A percentile compares a stretch with the other conserved stretches of the same genome.
Conservation (phyloP, 306 rosid species). For the Lathyrus tuberosus region DNA sequence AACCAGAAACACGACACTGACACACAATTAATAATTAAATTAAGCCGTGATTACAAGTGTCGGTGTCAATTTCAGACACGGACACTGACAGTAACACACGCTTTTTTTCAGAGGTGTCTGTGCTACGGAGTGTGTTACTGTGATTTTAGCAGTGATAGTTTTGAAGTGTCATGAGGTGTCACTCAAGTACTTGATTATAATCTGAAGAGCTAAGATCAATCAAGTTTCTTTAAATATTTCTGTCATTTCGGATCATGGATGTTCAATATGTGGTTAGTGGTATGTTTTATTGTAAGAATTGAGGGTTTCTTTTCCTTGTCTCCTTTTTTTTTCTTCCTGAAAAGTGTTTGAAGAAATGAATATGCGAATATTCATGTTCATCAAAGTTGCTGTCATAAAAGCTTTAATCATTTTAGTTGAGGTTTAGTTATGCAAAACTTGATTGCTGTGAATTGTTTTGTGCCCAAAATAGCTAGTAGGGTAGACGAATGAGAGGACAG, state of each 20-base stretch:
- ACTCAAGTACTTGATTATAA: constrained; percentile 25
- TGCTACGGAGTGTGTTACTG: too few species aligned
- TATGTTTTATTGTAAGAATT: background rate
- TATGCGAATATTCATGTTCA: background rate
- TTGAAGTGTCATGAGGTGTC: background rate
- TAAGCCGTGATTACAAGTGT: too few species aligned
- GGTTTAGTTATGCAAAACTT: background rate
- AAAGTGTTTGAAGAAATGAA: background rate
- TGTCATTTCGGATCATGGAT: constrained; percentile 8
- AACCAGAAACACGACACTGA: too few species aligned
- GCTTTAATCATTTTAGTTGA: background rate
- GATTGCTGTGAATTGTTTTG: background rate
- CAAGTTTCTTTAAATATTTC: background rate
- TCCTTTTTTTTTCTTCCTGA: too few species aligned
- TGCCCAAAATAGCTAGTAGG: background rate
- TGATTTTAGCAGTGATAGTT: constrained; percentile 4
- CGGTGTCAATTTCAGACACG: too few species aligned
- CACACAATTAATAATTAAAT: too few species aligned
- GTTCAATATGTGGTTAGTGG: constrained; percentile 17
- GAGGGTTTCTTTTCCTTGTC: too few species aligned
- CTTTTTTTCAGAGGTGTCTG: too few species aligned
- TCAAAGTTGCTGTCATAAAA: background rate
- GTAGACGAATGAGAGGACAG: background rate
- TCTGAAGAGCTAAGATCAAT: constrained; percentile 13
- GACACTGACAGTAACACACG: too few species aligned